Evolutionary conservation across 805 yeast species (phyloP), one percentile per base, ranked within the genome.

Genomic region (Candida maltosa): DNA sequence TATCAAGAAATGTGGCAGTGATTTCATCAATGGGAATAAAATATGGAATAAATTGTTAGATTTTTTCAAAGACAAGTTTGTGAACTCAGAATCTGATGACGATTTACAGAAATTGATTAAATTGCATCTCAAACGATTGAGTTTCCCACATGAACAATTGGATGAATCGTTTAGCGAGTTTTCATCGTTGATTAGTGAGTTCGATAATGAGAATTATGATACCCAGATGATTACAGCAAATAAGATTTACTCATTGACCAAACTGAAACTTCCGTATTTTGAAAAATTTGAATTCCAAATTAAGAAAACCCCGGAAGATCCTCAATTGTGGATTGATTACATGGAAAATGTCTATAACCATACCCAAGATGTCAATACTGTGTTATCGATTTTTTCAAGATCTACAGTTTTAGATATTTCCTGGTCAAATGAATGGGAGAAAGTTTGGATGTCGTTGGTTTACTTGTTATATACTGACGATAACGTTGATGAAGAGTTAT

Each of bases 111-210:
- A 38, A 20, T 20, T 32, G n/a, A 26, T 14, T 11, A 4, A 12
- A 6, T 31, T 59, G 4, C 54, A 60, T 47, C 33, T 58, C 4
- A 44, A 54, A 18, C 49, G 74, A 26, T 46, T 77, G 4, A 26
- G 44, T 2, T 42, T 47, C 7, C 79, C 79, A 0, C 78, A 73
- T 48, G 37, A 46, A 1, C 44, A 52, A 3, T 36, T 74, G 6
- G 71, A 69, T 3, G 58, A 61, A 0, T 65, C 77, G 0, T 68
- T 58, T 44, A 48, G 57, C 7, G 51, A 52, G 1, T 65, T 58
- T 29, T 75, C 79, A 1, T 17, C 50, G 1, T 70, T 73, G 35
- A 55, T 75, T 2, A 54, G 76, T 1, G 24, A 37, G 2, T 26
- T 57, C 29, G 51, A 44, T 16, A 34, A 51, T 1, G 45, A 45